A percentile compares a stretch with the other conserved stretches of the same genome.
Conservation (phyloP, 73 alveolate genomes). For the Paramecium octaurelia region DNA sequence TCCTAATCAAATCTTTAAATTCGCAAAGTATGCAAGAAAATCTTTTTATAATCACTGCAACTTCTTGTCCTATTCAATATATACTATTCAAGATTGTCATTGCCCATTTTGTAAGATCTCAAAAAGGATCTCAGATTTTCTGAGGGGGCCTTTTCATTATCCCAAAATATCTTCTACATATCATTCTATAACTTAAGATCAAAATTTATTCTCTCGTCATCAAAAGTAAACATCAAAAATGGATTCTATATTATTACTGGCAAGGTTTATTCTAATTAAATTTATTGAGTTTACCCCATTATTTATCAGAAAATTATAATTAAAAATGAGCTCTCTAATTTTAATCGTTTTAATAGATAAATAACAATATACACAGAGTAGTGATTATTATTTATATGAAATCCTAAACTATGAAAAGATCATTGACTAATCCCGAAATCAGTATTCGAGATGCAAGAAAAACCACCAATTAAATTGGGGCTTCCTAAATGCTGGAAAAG, state of each 20-base stretch:
- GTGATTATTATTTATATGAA: not conserved
- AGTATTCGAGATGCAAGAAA: not conserved
- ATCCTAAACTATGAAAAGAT: not conserved
- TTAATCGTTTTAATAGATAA: not conserved
- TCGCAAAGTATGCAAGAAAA: not conserved
- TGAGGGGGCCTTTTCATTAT: not conserved
- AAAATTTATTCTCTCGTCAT: constrained; percentile 17
- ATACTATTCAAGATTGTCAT: not conserved
- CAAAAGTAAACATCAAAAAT: constrained; percentile 29
- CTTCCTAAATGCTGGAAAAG: not conserved
- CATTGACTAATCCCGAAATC: not conserved
- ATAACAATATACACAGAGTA: not conserved
- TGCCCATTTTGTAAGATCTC: not conserved
- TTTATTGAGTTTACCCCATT: constrained; percentile 25
- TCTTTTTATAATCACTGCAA: not conserved
- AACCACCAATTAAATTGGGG: not conserved
- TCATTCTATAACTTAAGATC: not conserved
- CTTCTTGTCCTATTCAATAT: not conserved
- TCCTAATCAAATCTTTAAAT: not conserved
- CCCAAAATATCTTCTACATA: not conserved
- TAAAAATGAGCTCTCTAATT: not conserved
- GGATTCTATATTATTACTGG: constrained; percentile 2
- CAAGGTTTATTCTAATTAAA: not conserved
- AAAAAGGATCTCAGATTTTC: constrained; percentile 17
- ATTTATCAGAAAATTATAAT: constrained; percentile 7